phyloP scores from a whole-genome alignment of 176 grass and related monocot genomes.

The Chrysopogon serrulatus region DNA sequence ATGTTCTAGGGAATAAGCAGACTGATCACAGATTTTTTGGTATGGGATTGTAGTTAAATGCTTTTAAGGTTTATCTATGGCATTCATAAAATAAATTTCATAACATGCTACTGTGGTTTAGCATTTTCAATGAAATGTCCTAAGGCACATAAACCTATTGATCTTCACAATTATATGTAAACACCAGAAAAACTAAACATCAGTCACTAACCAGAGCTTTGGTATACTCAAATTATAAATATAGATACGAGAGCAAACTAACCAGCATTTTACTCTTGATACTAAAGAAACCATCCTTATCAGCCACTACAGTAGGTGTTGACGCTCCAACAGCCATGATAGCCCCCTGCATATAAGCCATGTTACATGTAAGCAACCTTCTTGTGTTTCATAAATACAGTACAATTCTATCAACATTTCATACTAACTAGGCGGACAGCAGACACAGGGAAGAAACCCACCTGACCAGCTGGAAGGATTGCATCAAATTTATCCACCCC shows the following conservation, averaged over 20 bases:
- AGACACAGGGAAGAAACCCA: conserved; percentile 29
- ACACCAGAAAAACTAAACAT: neutral
- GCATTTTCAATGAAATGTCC: neutral
- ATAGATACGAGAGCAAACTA: conserved; percentile 6
- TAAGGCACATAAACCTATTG: neutral
- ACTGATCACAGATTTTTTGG: neutral
- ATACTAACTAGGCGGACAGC: neutral
- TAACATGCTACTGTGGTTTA: neutral
- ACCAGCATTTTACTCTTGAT: conserved; percentile 95
- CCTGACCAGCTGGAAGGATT: conserved; percentile 97
- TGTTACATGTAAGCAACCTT: neutral
- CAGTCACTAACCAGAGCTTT: neutral
- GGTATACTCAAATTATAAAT: neutral
- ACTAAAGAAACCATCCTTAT: conserved; percentile 76
- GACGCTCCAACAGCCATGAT: conserved; percentile 98
- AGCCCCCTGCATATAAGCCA: conserved; percentile 62
- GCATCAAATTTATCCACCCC: conserved; percentile 93
- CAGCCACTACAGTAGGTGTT: conserved; percentile 59
- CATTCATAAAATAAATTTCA: neutral
- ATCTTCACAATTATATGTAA: neutral
- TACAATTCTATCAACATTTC: neutral
- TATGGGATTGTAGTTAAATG: neutral
- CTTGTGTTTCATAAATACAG: conserved; percentile 2
- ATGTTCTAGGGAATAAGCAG: neutral
- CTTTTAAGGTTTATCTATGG: neutral